These are phyloP conservation scores for Escallonia rubra DNA, from an alignment of 129 eudicot species.

Conservation along the genomic window DNA sequence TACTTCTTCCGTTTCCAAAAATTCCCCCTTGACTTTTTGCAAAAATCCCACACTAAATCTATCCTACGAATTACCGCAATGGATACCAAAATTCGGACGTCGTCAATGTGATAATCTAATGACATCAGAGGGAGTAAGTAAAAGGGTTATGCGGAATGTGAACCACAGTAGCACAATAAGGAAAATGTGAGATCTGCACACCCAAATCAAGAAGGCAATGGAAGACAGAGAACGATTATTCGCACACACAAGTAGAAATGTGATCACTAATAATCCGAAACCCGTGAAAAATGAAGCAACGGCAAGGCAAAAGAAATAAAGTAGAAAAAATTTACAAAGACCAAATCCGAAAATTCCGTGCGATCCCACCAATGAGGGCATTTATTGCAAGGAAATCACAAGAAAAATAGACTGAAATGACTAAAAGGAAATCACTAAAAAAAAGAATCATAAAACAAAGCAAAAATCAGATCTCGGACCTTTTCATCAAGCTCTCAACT, in stretches of 20 bases:
- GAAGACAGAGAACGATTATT: not conserved
- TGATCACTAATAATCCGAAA: not conserved
- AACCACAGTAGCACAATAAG: no score
- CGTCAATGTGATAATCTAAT: no score
- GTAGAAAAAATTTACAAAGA: no score
- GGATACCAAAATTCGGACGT: no score
- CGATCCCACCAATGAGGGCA: not conserved
- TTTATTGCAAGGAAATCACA: not conserved
- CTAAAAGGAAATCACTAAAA: not conserved
- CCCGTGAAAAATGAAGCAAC: not conserved
- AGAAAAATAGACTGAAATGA: not conserved
- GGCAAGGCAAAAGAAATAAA: not conserved
- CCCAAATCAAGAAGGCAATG: not conserved
- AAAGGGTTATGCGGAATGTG: no score
- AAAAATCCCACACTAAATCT: not conserved
- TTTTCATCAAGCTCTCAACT: conserved; percentile 72
- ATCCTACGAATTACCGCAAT: no score
- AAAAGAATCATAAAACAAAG: not conserved
- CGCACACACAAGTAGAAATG: no score
- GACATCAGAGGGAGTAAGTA: not conserved
- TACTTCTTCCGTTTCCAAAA: no score
- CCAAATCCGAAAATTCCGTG: not conserved
- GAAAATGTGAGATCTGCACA: no score
- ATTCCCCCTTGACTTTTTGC: no score
- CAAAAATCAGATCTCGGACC: conserved; percentile 56